Base-by-base conservation (phyloP, 352 stramenopile species). In the Globisporangium splendens region DNA sequence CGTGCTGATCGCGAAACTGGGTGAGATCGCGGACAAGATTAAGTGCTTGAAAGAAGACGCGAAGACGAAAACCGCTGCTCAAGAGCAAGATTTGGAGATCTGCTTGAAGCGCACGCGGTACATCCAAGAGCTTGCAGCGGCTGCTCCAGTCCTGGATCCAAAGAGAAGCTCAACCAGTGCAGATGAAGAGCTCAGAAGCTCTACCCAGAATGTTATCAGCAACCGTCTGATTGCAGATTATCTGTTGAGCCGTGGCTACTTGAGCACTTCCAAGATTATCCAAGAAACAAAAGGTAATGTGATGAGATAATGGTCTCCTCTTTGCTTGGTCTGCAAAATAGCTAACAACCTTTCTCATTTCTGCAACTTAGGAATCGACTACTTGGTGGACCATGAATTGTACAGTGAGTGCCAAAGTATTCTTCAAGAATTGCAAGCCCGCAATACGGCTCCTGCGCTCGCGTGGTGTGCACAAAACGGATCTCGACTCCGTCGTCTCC, bases 161-260 rank as follows among this genome's bases (percentile, higher is more conserved):
- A 56, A 21, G 39, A 46, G 31, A 24, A 61, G 12, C 13, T 31
- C 38, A 13, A 38, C n/a, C 15, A 56, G 22, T 12, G 59, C 44
- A 14, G 28, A 60, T 28, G 33, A 68, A 59, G 58, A 59, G 54
- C 46, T 54, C n/a, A 59, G 53, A 41, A 42, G 42, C 50, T 63
- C 61, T 62, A 43, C 39, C 22, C 62, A 69, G 12, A 42, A 58
- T 46, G 42, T 54, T 0, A 61, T 83, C 5, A 70, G 64, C 38
- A 66, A 86, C 43, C 70, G 84, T 20, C 71, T 94, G 6, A 83
- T 94, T 55, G 79, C 77, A 0, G 82, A 94, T 57, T 94, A 87
- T 21, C 66, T 94, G 65, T 64, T 94, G 28, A 75, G 68, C n/a
- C 70, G 77, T 61, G 84, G 84, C 39, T 75, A 77, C 54, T 69